Evolutionary conservation across 441 rosid species (phyloP).

Genomic region (Bocquillonia castaneifolia): DNA sequence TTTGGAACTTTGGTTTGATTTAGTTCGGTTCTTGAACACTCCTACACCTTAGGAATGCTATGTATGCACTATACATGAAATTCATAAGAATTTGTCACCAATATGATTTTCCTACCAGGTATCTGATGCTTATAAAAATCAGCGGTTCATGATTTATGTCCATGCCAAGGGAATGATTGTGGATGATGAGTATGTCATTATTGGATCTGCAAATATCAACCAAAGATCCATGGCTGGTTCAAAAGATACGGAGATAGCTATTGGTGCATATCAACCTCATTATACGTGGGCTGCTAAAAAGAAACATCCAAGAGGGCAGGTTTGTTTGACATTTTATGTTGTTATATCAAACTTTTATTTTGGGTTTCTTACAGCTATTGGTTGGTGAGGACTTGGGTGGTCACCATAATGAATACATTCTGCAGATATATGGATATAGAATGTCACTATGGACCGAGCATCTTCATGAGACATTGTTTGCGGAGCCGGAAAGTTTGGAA

Average conservation of each 20-base stretch:
- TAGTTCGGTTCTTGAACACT: too few species aligned
- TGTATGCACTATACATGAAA: too few species aligned
- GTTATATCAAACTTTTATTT: not conserved
- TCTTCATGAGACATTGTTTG: conserved; percentile 42
- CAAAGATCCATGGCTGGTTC: conserved; percentile 97
- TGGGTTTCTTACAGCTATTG: not conserved
- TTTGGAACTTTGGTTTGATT: too few species aligned
- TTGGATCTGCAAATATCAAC: conserved; percentile 96
- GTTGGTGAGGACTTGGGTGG: not conserved
- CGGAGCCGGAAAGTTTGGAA: conserved; percentile 46
- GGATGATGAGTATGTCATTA: conserved; percentile 80
- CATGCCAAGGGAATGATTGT: conserved; percentile 95
- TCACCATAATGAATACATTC: not conserved
- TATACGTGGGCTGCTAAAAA: conserved; percentile 60
- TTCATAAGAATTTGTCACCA: not conserved
- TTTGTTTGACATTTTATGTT: conserved; percentile 20
- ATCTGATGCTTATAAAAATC: conserved; percentile 46
- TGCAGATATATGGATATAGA: conserved; percentile 83
- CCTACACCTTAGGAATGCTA: too few species aligned
- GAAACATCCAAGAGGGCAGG: conserved; percentile 75
- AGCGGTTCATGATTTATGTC: conserved; percentile 86
- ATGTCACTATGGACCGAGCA: conserved; percentile 95
- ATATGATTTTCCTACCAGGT: conserved; percentile 39
- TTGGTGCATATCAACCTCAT: conserved; percentile 94
- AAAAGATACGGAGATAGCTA: conserved; percentile 87